phyloP scores from a whole-genome alignment of 176 grass and related monocot species.

The Tuctoria greenei region DNA sequence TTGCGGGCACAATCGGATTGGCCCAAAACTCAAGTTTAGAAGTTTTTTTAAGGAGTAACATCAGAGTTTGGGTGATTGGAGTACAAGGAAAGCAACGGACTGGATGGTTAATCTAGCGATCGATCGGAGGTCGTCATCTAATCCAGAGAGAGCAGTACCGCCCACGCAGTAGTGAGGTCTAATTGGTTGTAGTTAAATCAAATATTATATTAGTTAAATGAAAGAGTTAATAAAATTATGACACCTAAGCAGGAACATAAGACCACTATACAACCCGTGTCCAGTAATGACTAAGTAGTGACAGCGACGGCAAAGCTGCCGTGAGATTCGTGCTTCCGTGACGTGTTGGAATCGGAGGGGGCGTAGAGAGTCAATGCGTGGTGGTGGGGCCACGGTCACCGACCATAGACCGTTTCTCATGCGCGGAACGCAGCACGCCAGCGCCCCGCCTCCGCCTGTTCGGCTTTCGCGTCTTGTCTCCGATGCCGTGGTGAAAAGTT shows the following conservation, averaged over 20 bases:
- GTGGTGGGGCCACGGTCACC: slow-evolving; percentile 32
- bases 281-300: too few species aligned
- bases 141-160: slow-evolving; percentile 23
- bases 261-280: too few species aligned
- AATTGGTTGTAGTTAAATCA: too few species aligned
- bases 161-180: slow-evolving; percentile 23
- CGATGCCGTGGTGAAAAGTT: background rate
- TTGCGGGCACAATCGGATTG: slow-evolving; percentile 42
- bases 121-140: background rate
- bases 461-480: too few species aligned
- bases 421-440: slow-evolving; percentile 6
- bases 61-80: background rate
- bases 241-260: too few species aligned
- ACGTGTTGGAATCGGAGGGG: slow-evolving; percentile 23
- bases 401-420: slow-evolving; percentile 31
- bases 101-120: background rate
- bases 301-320: slow-evolving; percentile 1
- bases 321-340: slow-evolving; percentile 23
- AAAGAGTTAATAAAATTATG: too few species aligned
- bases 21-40: slow-evolving; percentile 24
- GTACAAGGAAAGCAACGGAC: slow-evolving; percentile 53
- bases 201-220: too few species aligned
- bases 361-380: slow-evolving; percentile 10
- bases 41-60: background rate
- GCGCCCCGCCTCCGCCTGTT: background rate